Evolutionary conservation across 1,139 yeast genomes (phyloP), one percentile per base, ranked within the genome.

Genomic region (Meyerozyma athensensis): DNA sequence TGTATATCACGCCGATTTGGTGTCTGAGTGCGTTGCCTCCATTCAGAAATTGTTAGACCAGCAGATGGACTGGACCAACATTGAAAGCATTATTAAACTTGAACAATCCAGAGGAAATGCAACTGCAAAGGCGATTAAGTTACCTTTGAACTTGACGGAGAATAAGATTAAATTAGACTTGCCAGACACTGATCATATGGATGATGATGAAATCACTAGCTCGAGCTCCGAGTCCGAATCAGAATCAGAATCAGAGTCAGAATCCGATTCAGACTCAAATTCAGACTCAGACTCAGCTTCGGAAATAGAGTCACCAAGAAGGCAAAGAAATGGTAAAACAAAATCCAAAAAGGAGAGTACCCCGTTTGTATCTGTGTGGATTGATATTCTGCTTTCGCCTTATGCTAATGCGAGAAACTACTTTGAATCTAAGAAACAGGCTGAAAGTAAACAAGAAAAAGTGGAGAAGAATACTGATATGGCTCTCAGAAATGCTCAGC

Each of bases 41-140:
- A 83, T 92, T 7, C 82, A 80, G 42, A 66, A 66, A 1, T 62
- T 86, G 39, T 47, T 90, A 5, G 80, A 82, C 37, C 95, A 86
- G 54, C 94, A 87, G 46, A 86, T 87, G 90, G 97, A 92, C 56
- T 92, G 98, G 98, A 74, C 78, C 23, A 85, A 87, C 45, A 89
- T 90, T 43, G 96, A 85, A 54, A 79, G 82, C 46, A 64, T 82
- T 39, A 80, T 92, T 38, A 65, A 72, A 38, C 70, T 80, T 36
- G 96, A 90, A 50, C 81, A 86, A 49, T 60, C 67, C 2, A 74
- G 81, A 46, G 81, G 81, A 1, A 85, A 84, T 49, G 58, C 64
- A 3, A 67, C 81, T 36, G 96, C 97, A 0, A 61, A 65, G 30
- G 52, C 70, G 39, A 82, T 90, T 38, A 68, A 70, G 34, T 56